phyloP scores from a whole-genome alignment of 768 basidiomycete genomes.

The Leccinum obscurum region DNA sequence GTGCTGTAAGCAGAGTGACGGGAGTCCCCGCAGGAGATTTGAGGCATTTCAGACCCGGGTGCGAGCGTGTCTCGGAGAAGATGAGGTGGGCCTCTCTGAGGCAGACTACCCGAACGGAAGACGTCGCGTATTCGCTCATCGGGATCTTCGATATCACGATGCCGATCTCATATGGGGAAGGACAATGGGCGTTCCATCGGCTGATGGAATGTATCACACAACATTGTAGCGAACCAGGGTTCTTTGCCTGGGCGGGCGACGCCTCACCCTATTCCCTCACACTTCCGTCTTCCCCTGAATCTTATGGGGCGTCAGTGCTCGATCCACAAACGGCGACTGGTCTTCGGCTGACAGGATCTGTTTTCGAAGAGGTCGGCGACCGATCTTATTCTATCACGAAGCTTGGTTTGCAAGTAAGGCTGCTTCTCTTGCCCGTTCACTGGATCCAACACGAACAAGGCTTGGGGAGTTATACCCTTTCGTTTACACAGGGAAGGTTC shows the following conservation, averaged over 20 bases:
- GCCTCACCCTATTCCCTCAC: conserved; percentile 10
- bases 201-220: conserved; percentile 10
- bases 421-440: conserved; percentile 11
- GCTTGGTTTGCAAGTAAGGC: conserved; percentile 12
- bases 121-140: conserved; percentile 13
- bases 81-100: conserved; percentile 17
- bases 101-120: conserved; percentile 12
- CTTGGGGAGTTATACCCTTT: conserved; percentile 12
- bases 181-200: conserved; percentile 16
- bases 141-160: conserved; percentile 19
- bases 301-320: conserved; percentile 6
- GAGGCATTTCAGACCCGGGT: conserved; percentile 12
- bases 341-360: conserved; percentile 15
- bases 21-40: conserved; percentile 9
- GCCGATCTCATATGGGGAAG: conserved; percentile 18
- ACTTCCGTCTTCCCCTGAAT: conserved; percentile 10
- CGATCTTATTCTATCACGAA: conserved; percentile 18
- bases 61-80: conserved; percentile 13
- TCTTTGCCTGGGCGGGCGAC: conserved; percentile 20
- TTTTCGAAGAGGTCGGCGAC: conserved; percentile 18
- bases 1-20: conserved; percentile 9
- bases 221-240: conserved; percentile 11
- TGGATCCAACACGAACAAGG: conserved; percentile 6
- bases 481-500: conserved; percentile 13
- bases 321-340: neutral